Evolutionary conservation across 78 protist species (phyloP), one percentile per base, ranked within the genome.

Genomic region (Anaeramoeba flamelloides): DNA sequence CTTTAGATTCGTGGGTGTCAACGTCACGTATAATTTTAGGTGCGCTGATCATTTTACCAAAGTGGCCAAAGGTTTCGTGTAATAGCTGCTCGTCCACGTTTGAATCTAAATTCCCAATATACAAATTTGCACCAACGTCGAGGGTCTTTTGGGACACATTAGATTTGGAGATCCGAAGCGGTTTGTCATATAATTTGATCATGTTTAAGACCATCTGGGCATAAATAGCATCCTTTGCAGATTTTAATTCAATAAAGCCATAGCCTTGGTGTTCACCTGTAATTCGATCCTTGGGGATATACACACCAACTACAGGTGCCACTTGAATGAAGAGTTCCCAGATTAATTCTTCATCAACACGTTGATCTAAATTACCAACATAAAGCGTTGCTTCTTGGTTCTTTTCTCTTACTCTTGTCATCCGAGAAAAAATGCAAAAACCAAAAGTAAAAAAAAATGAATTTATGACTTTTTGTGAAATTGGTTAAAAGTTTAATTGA

Each of bases 301-400:
- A 87, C 74, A 93, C 93, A 30, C 84, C 89, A 31, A 86, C 95
- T 41, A 83, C 88, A 4, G 97, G 96, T 36, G 96, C 98, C 2
- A 87, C 93, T 81, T 96, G 99, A 38, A 92, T 32, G 17, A 95
- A 82, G 39, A 97, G 84, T 87, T 97, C 99, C 94, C 93, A 92
- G 26, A 97, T 77, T 30, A 97, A 69, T 34, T 69, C 81, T 78
- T 95, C 98, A 33, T 81, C 85, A 1, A 94, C 97, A 81, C 84
- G 82, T 3, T 89, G 87, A 65, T 96, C 98, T 31, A 97, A 82
- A 76, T 91, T 91, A 38, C 97, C 95, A 3, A 95, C 93, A 37
- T 83, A 90, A 22, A 89, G 3, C n/a, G 98, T 92, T 17, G 98
- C 98, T 37, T 95, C 99, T 65, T 85, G 88, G 53, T 77, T 77